Base-by-base conservation (phyloP, 1,284 basidiomycete genomes). In the Heterobasidion irregulare region DNA sequence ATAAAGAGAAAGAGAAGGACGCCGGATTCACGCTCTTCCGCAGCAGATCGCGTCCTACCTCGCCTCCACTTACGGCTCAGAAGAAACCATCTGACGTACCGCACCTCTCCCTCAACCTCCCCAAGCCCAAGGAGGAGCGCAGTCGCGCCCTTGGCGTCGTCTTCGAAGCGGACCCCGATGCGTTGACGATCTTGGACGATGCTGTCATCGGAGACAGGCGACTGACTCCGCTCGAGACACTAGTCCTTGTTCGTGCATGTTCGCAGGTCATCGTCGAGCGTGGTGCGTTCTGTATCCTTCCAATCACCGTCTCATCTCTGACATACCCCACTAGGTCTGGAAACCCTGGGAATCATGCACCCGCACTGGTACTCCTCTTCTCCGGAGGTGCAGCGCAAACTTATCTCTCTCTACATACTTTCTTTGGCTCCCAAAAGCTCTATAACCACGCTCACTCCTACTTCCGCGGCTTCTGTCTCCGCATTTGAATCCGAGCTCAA, bases 291-390 rank as follows among this genome's bases (percentile, higher is more conserved):
- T 47, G 18, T 38, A 10, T 53, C 44, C 35, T 50, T 33, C 38
- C 50, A 18, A n/a, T 54, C 19, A 36, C 26, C 1, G 34, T 36
- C 41, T 49, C 26, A 26, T 26, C 26, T 26, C 26, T 26, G 26
- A 26, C 26, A 26, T 5, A 26, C 26, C 26, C 26, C 26, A 26
- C 26, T 5, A 89, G 86, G 86, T 33, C 72, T 88, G 52, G 86
- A 88, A 65, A 82, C 83, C 2, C 80, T 87, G 51, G 87, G 87
- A 34, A 75, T 90, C 45, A 89, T 90, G 85, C 84, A 86, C 62
- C 86, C 88, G 5, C 84, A 89, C 65, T 90, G 85, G 86, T 75
- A 86, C 64, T 84, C 86, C 47, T 75, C 87, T 15, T 87, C 84
- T 15, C 78, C 79, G 8, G 77, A 81, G 9, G 68, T 76, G 35